Percentiles rank a stretch among this genome's conserved stretches.
Evolutionary conservation across 2,329 filamentous ascomycete genomes (phyloP).

Genomic region (Ascocoryne sarcoides): DNA sequence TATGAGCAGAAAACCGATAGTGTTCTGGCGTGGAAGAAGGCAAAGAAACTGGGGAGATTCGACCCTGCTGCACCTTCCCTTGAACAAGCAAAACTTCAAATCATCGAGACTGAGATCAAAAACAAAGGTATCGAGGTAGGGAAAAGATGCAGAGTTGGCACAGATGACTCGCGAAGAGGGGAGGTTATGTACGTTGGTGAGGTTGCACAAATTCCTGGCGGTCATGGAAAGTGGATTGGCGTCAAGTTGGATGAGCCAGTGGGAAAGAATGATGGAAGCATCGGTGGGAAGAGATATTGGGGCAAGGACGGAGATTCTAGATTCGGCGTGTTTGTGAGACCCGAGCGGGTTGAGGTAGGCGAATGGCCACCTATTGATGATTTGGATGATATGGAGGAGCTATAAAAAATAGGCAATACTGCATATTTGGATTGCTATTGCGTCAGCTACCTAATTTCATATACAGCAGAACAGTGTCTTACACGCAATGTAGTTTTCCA

Average conservation of each 20-base stretch:
- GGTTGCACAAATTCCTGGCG: conserved; percentile 63
- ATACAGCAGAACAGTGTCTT: neutral
- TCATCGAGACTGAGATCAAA: conserved; percentile 60
- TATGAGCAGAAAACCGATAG: conserved; percentile 83
- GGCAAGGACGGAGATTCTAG: conserved; percentile 46
- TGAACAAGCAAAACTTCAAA: conserved; percentile 62
- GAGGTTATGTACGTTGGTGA: conserved; percentile 62
- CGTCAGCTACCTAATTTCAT: neutral
- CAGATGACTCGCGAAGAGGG: conserved; percentile 61
- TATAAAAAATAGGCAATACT: conserved; percentile 32
- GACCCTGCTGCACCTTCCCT: conserved; percentile 72
- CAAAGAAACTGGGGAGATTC: conserved; percentile 92
- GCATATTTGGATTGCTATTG: neutral
- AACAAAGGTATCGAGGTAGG: conserved; percentile 58
- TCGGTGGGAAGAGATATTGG: conserved; percentile 63
- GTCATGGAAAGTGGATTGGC: conserved; percentile 61
- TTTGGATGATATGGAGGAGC: conserved; percentile 71
- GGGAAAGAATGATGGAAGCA: conserved; percentile 74
- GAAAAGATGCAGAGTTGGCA: conserved; percentile 55
- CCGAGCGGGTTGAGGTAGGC: conserved; percentile 69
- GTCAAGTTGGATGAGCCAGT: conserved; percentile 70
- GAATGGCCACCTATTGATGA: conserved; percentile 65
- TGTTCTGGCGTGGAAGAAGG: conserved; percentile 90
- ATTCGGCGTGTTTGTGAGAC: conserved; percentile 69
- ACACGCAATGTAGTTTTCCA: too few species aligned